Conservation (phyloP, 2,329 filamentous ascomycete genomes). For the Sporothrix pseudoabietina region DNA sequence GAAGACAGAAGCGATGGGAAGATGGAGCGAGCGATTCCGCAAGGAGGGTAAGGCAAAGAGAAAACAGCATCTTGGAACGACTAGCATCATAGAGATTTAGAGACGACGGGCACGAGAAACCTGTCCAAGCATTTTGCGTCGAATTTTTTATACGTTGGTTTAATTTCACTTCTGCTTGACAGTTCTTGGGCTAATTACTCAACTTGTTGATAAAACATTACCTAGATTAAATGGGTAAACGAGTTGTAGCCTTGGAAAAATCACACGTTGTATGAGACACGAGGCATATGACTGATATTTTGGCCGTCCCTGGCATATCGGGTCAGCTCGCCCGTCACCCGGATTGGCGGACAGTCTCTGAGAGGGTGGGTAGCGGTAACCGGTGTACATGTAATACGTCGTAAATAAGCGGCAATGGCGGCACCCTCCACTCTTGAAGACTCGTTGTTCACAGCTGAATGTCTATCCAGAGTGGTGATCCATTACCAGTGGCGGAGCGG, state of each 20-base stretch:
- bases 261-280: slow-evolving; percentile 2
- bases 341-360: neutral
- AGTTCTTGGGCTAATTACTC: neutral
- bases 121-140: neutral
- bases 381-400: neutral
- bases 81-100: neutral
- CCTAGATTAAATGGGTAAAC: neutral
- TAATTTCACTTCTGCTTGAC: neutral
- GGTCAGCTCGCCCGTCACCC: neutral
- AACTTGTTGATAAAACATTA: neutral
- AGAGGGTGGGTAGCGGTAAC: neutral
- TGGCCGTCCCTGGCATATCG: neutral
- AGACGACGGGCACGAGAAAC: neutral
- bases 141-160: neutral
- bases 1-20: neutral
- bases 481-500: too few relatives aligned
- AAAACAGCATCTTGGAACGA: neutral
- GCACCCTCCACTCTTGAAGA: neutral
- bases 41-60: neutral
- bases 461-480: too few relatives aligned
- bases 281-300: neutral
- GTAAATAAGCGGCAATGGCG: neutral
- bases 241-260: neutral
- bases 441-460: neutral
- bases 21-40: neutral